Base-by-base conservation (phyloP, 129 eudicot genomes). In the Helianthus tuberosus region DNA sequence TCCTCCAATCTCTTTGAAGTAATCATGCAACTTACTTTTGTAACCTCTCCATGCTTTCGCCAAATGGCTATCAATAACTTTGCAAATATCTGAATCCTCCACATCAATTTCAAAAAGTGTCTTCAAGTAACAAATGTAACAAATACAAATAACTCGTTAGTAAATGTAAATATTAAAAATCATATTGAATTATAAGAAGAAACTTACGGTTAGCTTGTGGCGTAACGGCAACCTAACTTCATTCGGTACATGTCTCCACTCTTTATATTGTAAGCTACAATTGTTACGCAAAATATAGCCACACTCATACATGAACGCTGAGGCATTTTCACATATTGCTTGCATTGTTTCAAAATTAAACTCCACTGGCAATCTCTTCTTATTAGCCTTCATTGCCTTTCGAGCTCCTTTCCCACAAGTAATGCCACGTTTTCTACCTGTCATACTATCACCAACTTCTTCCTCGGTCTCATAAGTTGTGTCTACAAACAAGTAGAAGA, bases 31-130 rank as follows among this genome's bases (percentile, higher is more conserved):
- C 15, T 66, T 6, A 20, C 27, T 17, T 66, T 39, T 36, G 8
- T 10, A 44, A 17, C 35, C 15, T 66, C 55, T 66, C 54, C 71
- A 66, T 43, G 69, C 25, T 35, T 13, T 64, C 41, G 52, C 69
- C 69, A 64, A 38, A 32, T 41, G 41, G 29, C 14, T 64, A 64
- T 16, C 69, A 13, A 64, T 39, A 8, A 64, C 69, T 64, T 39
- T 64, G 69, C 51, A 39, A 39, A 64, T 15, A 8, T 64, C 14
- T 13, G 11, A 1, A 9, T 64, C 15, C 16, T 64, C 51, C 27
- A 64, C 69, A 64, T 64, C 69, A 64, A 64, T 64, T 15, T 39
- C 32, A 5, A 41, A 64, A 64, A 64, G 69, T 9, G 69, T 64
- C 69, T 64, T 39, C 51, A 64, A 64, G 52, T 38, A 64, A 64